Evolutionary conservation across 2,329 filamentous ascomycete genomes (phyloP).

Genomic region (Cadophora malorum): DNA sequence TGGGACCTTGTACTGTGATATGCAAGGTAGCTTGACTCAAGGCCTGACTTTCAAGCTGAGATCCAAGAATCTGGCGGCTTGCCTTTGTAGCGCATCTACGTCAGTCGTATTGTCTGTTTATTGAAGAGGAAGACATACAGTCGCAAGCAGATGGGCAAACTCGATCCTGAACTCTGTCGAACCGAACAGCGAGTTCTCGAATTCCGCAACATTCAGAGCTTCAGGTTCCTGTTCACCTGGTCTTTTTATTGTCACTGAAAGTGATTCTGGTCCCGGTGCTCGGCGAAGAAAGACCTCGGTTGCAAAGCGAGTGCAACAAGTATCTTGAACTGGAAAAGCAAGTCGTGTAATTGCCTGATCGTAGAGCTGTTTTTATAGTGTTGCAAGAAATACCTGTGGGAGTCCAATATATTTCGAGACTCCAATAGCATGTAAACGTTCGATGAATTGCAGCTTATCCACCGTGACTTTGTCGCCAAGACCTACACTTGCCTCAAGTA

Average conservation of each 20-base stretch:
- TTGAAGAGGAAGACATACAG: constrained; percentile 1
- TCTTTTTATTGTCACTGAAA: constrained; percentile 7
- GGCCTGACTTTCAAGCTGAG: background rate
- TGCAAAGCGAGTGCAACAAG: constrained; percentile 51
- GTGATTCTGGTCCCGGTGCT: constrained; percentile 21
- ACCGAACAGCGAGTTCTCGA: background rate
- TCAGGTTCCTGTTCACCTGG: constrained; percentile 1
- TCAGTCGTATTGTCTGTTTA: background rate
- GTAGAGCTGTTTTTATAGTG: background rate
- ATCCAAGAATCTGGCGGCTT: constrained; percentile 17
- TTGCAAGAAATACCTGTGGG: constrained; percentile 17
- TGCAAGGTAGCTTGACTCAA: constrained; percentile 2
- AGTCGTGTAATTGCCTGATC: constrained; percentile 45
- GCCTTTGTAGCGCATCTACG: background rate
- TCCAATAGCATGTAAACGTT: constrained; percentile 17
- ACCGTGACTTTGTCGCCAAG: constrained; percentile 9
- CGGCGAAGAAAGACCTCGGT: constrained; percentile 50
- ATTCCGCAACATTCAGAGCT: background rate
- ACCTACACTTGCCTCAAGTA: background rate
- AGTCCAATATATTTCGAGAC: constrained; percentile 22
- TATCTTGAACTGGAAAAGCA: constrained; percentile 48
- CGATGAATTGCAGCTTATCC: constrained; percentile 21
- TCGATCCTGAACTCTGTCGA: background rate
- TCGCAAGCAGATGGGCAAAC: constrained; percentile 8
- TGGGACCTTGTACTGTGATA: constrained; percentile 30